Percentiles rank a stretch among this genome's conserved stretches.
Conservation (phyloP, 2,329 filamentous ascomycete genomes). For the Penicillium sp. region DNA sequence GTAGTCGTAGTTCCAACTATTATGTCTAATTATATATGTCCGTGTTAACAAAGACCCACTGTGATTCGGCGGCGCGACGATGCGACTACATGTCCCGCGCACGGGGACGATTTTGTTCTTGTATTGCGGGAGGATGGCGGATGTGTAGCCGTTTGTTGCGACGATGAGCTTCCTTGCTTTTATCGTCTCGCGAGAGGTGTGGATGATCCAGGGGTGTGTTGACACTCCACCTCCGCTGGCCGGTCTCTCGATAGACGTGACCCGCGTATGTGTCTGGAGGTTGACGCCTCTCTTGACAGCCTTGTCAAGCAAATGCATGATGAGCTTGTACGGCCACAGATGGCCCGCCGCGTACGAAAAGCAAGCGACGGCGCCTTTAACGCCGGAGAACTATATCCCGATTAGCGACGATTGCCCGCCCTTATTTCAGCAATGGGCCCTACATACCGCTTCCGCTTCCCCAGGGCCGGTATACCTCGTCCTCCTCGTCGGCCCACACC, state of each 20-base stretch:
- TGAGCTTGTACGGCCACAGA: slow-evolving; percentile 75
- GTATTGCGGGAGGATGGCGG: slow-evolving; percentile 72
- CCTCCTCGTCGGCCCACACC: slow-evolving; percentile 32
- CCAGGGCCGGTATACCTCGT: slow-evolving; percentile 29
- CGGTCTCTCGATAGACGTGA: slow-evolving; percentile 33
- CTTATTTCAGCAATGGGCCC: too few relatives aligned
- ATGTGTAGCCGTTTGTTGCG: slow-evolving; percentile 84
- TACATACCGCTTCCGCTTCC: slow-evolving; percentile 32
- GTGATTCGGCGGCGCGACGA: slow-evolving; percentile 27
- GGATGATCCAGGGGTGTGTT: slow-evolving; percentile 60
- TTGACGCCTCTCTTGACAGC: slow-evolving; percentile 53
- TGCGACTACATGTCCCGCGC: slow-evolving; percentile 58
- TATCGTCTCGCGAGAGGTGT: slow-evolving; percentile 71
- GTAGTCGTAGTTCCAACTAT: slow-evolving; percentile 65
- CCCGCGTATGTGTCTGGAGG: slow-evolving; percentile 60
- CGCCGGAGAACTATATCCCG: slow-evolving; percentile 36
- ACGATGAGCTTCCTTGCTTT: slow-evolving; percentile 69
- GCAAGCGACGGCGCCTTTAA: slow-evolving; percentile 43
- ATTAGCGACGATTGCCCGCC: background rate
- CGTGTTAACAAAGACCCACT: slow-evolving; percentile 32
- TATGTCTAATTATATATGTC: slow-evolving; percentile 67
- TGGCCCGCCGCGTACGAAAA: slow-evolving; percentile 40
- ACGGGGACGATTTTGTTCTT: slow-evolving; percentile 76
- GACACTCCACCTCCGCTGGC: background rate
- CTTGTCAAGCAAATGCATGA: slow-evolving; percentile 72